Conservation (phyloP, 108 stramenopile genomes). For the Conticribra weissflogii region DNA sequence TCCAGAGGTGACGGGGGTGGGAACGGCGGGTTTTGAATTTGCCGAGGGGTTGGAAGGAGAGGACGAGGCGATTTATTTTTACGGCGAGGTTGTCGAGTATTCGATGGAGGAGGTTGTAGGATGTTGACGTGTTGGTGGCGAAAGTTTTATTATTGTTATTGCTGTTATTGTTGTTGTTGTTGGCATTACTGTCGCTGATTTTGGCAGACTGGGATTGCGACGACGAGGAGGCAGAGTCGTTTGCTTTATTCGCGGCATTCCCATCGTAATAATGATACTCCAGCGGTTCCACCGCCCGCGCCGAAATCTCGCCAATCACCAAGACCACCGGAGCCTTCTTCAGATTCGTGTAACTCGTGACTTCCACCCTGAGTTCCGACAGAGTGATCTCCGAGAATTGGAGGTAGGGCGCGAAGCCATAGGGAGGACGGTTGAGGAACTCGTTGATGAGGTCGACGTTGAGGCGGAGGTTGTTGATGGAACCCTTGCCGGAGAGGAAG, state of each 20-base stretch:
- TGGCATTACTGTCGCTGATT: conserved; percentile 10
- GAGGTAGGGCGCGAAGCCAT: conserved; percentile 53
- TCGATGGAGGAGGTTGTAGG: conserved; percentile 59
- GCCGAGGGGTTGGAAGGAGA: conserved; percentile 64
- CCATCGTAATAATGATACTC: too few relatives aligned
- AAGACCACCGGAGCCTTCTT: conserved; percentile 81
- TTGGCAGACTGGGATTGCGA: too few relatives aligned
- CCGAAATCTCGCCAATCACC: conserved; percentile 69
- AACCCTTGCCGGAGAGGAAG: conserved; percentile 81
- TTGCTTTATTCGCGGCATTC: too few relatives aligned
- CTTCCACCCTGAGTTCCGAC: conserved; percentile 68
- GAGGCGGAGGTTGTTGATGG: conserved; percentile 65
- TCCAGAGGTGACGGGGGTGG: conserved; percentile 72
- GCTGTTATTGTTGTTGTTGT: conserved; percentile 21
- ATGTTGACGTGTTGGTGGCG: conserved; percentile 9
- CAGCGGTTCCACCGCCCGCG: conserved; percentile 57
- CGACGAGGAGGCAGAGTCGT: too few relatives aligned
- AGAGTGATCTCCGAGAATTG: conserved; percentile 66
- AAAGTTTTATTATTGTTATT: conserved; percentile 13
- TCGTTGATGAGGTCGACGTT: conserved; percentile 74
- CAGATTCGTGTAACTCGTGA: conserved; percentile 76
- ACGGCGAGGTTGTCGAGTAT: conserved; percentile 77
- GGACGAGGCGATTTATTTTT: conserved; percentile 54
- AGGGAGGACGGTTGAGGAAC: conserved; percentile 31
- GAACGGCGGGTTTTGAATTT: conserved; percentile 76